These are phyloP conservation scores for Neonectria faginata DNA, from an alignment of 2,329 filamentous ascomycete genomes.

Conservation along the genomic window DNA sequence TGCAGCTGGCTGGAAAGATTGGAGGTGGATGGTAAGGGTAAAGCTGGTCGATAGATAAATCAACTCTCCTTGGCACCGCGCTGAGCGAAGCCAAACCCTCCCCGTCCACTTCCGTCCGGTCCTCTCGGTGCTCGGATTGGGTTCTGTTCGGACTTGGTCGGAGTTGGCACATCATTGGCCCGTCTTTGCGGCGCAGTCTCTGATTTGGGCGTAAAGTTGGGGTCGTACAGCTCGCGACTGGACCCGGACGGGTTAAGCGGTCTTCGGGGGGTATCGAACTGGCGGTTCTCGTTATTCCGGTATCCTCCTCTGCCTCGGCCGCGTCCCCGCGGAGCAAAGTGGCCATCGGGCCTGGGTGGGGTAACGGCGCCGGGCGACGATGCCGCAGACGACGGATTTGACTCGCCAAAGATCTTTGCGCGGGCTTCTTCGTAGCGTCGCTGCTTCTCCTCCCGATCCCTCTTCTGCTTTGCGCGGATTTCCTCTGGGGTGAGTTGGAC, in stretches of 20 bases:
- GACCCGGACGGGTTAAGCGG: slow-evolving; percentile 45
- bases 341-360: slow-evolving; percentile 61
- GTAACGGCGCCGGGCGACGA: slow-evolving; percentile 72
- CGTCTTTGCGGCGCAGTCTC: slow-evolving; percentile 61
- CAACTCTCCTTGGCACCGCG: slow-evolving; percentile 64
- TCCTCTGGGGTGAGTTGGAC: slow-evolving; percentile 78
- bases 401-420: slow-evolving; percentile 85
- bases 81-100: slow-evolving; percentile 80
- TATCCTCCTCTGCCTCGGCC: slow-evolving; percentile 59
- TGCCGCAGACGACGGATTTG: slow-evolving; percentile 64
- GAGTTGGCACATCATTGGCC: slow-evolving; percentile 52
- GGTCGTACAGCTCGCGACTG: slow-evolving; percentile 80
- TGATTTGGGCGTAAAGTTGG: slow-evolving; percentile 75
- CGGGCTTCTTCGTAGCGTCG: slow-evolving; percentile 89
- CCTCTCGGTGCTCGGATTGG: slow-evolving; percentile 81
- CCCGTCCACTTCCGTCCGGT: slow-evolving; percentile 80
- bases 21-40: slow-evolving; percentile 86
- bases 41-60: slow-evolving; percentile 46
- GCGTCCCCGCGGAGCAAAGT: slow-evolving; percentile 55
- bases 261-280: slow-evolving; percentile 46
- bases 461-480: slow-evolving; percentile 79
- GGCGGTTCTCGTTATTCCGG: slow-evolving; percentile 47
- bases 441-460: slow-evolving; percentile 89
- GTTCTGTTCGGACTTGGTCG: slow-evolving; percentile 64
- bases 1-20: slow-evolving; percentile 88